Evolutionary conservation across 2,329 filamentous ascomycete genomes (phyloP), one percentile per base, ranked within the genome.

Genomic region (Ceratocystis smalleyi): DNA sequence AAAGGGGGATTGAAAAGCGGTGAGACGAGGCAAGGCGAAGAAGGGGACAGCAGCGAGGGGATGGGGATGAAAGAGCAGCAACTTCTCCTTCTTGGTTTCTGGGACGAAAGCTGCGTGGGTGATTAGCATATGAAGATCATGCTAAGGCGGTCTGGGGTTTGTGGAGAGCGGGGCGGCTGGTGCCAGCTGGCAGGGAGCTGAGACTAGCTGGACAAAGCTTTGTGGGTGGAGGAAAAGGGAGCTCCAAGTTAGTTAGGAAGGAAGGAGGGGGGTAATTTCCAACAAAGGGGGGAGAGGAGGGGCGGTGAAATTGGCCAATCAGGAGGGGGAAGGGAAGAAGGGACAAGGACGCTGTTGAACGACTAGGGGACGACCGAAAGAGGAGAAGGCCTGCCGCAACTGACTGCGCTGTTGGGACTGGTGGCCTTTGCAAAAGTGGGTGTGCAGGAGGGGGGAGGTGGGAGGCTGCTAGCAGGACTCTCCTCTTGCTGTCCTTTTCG

Each of bases 81-180:
- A 24, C 40, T 47, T 61, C 22, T 47, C 22, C 45, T 47, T 61
- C n/a, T 15, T 27, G 27, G 30, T 54, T 68, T 64, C 65, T 61
- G 17, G 17, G 45, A 22, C 45, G n/a, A 40, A 40, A 15, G 12
- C 4, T 40, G 35, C 35, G 35, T 40, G 35, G 35, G 45, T 49
- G 45, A 49, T 49, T 12, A 49, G 22, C 45, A 49, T 49, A 49
- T 19, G 45, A 49, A 22, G 45, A 49, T 49, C 45, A 22, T 49
- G 45, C 45, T 49, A 49, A 49, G 45, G 45, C 45, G 45, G 45
- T 49, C 45, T 49, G 45, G 45, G 35, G 35, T 3, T 40, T 12
- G 1, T 40, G 35, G 3, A 40, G 35, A 19, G n/a, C 1, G 6
- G 0, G 45, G 12, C 45, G 4, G n/a, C n/a, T 49, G 45, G 17